Percentiles rank a stretch among this genome's conserved stretches.
Conservation (phyloP, 2,329 filamentous ascomycete species). For the Phialophora expanda region DNA sequence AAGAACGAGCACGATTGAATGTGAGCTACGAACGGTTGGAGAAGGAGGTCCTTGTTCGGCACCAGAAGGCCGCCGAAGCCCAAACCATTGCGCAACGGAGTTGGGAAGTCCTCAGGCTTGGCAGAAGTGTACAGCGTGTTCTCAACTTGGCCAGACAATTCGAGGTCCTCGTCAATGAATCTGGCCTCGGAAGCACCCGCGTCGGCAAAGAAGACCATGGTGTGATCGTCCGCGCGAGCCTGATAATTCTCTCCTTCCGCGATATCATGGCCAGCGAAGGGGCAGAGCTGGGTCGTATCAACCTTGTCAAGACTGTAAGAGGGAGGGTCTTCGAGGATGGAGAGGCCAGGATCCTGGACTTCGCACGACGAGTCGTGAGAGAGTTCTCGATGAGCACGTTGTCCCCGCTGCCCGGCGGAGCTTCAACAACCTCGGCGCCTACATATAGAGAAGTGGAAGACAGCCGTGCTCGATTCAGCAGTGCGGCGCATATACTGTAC, state of each 20-base stretch:
- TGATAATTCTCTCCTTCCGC: constrained; percentile 76
- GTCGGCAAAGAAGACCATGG: constrained; percentile 70
- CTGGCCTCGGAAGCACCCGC: constrained; percentile 51
- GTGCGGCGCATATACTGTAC: constrained; percentile 77
- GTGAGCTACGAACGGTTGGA: constrained; percentile 85
- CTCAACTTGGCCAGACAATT: constrained; percentile 83
- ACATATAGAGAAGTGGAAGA: constrained; percentile 72
- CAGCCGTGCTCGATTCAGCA: constrained; percentile 72
- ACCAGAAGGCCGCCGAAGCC: constrained; percentile 84
- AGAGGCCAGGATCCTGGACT: constrained; percentile 73
- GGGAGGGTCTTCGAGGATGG: constrained; percentile 71
- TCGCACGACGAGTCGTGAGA: constrained; percentile 77
- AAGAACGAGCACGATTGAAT: constrained; percentile 78
- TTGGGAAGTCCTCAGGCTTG: constrained; percentile 78
- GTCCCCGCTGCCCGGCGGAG: constrained; percentile 40
- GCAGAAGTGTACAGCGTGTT: constrained; percentile 75
- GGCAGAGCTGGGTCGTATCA: constrained; percentile 73
- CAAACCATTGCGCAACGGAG: constrained; percentile 76
- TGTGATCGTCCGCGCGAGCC: constrained; percentile 79
- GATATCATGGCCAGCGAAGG: constrained; percentile 74
- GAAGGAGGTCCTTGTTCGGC: constrained; percentile 82
- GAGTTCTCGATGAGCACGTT: constrained; percentile 78
- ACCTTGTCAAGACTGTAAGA: constrained; percentile 72
- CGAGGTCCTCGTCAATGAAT: constrained; percentile 80
- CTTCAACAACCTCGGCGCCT: constrained; percentile 36